Conservation (phyloP, 1,284 basidiomycete species). For the Neolentinus lepideus region DNA sequence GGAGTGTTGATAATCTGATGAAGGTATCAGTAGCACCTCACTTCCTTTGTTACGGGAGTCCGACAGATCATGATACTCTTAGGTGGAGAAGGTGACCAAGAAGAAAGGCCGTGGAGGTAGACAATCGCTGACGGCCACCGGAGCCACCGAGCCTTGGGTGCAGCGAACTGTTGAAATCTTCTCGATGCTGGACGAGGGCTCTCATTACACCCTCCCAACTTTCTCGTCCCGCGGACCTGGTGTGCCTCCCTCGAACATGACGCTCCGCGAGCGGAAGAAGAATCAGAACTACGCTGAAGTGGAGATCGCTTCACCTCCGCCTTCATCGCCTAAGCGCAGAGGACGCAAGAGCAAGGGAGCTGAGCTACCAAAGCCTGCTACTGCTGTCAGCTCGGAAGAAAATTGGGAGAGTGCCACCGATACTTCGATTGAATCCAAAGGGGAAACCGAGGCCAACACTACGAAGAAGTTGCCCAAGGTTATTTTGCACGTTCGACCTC, state of each 20-base stretch:
- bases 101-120: constrained; percentile 43
- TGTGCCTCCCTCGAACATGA: constrained; percentile 36
- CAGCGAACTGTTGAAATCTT: constrained; percentile 39
- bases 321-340: constrained; percentile 8
- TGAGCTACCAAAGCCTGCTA: neutral
- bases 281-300: constrained; percentile 14
- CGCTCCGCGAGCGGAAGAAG: constrained; percentile 50
- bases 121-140: constrained; percentile 21
- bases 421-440: constrained; percentile 3
- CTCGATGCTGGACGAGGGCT: constrained; percentile 28
- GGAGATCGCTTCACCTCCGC: constrained; percentile 10
- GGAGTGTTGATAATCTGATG: constrained; percentile 56
- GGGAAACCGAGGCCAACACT: neutral
- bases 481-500: constrained; percentile 44
- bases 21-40: constrained; percentile 38
- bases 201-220: constrained; percentile 16
- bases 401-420: constrained; percentile 2
- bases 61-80: constrained; percentile 1
- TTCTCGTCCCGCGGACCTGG: constrained; percentile 16
- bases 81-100: constrained; percentile 72
- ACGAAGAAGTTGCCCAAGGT: constrained; percentile 46
- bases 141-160: constrained; percentile 44
- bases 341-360: neutral
- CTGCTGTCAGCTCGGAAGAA: neutral
- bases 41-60: neutral